Conservation (phyloP, 192 early-diverging fungal genomes). For the Dissophora globulifera region DNA sequence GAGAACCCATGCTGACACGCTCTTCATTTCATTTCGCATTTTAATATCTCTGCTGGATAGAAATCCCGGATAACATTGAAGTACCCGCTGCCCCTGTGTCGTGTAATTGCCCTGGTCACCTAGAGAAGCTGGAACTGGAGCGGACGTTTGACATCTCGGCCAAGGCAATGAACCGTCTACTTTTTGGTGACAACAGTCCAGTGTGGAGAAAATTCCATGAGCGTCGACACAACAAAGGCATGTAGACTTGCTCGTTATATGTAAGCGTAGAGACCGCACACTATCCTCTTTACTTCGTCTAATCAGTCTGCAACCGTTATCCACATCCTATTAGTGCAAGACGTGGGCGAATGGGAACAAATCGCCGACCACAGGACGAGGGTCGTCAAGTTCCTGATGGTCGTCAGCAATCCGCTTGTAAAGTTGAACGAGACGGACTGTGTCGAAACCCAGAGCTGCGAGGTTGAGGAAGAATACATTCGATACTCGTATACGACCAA, state of each 20-base stretch:
- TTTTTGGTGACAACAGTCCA: constrained; percentile 65
- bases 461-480: constrained; percentile 68
- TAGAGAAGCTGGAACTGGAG: constrained; percentile 70
- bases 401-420: constrained; percentile 79
- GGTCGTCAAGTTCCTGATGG: constrained; percentile 70
- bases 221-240: constrained; percentile 53
- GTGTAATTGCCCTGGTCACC: constrained; percentile 76
- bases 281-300: too few relatives aligned
- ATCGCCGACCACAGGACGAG: constrained; percentile 40
- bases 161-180: constrained; percentile 66
- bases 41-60: constrained; percentile 36
- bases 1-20: too few relatives aligned
- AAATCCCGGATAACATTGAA: constrained; percentile 58
- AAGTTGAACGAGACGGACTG: constrained; percentile 78
- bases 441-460: constrained; percentile 63
- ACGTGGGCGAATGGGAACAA: constrained; percentile 26
- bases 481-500: constrained; percentile 52
- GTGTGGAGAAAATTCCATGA: constrained; percentile 63
- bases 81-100: constrained; percentile 58
- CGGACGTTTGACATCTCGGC: constrained; percentile 64
- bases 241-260: too few relatives aligned
- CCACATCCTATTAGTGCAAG: constrained; percentile 23
- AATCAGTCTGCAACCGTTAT: too few relatives aligned
- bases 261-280: too few relatives aligned
- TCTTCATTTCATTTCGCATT: background rate